Conservation (phyloP, 148 eudicot genomes). For the Arbutus unedo region DNA sequence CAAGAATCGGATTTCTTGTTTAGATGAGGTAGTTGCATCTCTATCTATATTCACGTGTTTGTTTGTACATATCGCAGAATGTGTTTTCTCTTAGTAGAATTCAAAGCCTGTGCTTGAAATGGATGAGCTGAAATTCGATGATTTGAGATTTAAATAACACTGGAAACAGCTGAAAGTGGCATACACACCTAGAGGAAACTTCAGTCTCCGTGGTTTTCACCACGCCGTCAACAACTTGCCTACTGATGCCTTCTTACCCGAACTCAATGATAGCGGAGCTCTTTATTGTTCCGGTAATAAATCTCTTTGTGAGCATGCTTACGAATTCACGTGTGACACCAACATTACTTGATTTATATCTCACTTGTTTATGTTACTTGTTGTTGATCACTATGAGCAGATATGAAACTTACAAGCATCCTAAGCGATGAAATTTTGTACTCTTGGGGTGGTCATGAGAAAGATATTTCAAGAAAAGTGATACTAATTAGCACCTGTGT, state of each 20-base stretch:
- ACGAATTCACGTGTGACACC: too few species aligned
- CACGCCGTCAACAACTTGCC: constrained; percentile 70
- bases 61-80: not conserved
- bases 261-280: constrained; percentile 37
- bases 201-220: constrained; percentile 70
- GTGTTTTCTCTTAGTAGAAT: not conserved
- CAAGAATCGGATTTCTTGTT: constrained; percentile 34
- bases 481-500: constrained; percentile 54
- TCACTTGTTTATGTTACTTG: constrained; percentile 5
- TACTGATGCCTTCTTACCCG: constrained; percentile 50
- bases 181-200: constrained; percentile 59
- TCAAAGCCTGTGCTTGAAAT: not conserved
- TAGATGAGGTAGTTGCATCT: constrained; percentile 42
- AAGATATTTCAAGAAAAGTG: constrained; percentile 56
- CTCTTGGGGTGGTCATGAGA: constrained; percentile 43
- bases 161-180: constrained; percentile 56
- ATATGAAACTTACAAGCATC: constrained; percentile 47
- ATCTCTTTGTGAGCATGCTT: not conserved
- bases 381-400: constrained; percentile 32
- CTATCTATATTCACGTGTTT: not conserved
- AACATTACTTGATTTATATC: not conserved
- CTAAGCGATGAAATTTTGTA: constrained; percentile 43
- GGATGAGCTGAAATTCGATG: constrained; percentile 1
- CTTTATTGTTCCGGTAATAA: constrained; percentile 36
- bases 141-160: not conserved